phyloP scores from a whole-genome alignment of 805 yeast genomes.

The Groenewaldozyma tartarivorans region DNA sequence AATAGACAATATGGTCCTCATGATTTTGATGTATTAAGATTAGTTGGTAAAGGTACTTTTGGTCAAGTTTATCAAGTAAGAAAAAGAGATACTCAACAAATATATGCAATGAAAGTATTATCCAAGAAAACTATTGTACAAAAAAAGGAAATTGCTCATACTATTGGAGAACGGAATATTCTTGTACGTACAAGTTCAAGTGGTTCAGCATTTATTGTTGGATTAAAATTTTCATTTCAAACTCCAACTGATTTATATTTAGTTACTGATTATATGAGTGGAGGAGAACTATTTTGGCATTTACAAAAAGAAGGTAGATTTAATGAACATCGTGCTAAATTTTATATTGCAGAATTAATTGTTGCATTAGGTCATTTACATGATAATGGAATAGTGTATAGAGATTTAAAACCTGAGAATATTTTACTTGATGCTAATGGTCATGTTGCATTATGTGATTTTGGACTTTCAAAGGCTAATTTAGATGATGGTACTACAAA shows the following conservation, averaged over 20 bases:
- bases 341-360: slow-evolving; percentile 92
- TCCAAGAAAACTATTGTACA: slow-evolving; percentile 91
- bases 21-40: slow-evolving; percentile 84
- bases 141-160: slow-evolving; percentile 96
- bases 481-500: slow-evolving; percentile 83
- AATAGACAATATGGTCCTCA: slow-evolving; percentile 76
- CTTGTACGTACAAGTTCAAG: slow-evolving; percentile 86
- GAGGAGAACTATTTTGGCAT: slow-evolving; percentile 96
- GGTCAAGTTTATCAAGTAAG: slow-evolving; percentile 96
- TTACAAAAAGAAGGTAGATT: slow-evolving; percentile 94
- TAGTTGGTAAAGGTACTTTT: slow-evolving; percentile 93
- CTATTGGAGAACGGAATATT: slow-evolving; percentile 94
- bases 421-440: slow-evolving; percentile 93
- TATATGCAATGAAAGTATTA: slow-evolving; percentile 95
- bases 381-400: slow-evolving; percentile 89
- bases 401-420: slow-evolving; percentile 96
- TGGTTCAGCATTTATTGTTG: slow-evolving; percentile 88
- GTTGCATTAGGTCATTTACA: slow-evolving; percentile 90
- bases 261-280: slow-evolving; percentile 96
- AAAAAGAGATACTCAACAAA: slow-evolving; percentile 78
- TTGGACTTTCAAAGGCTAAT: slow-evolving; percentile 93
- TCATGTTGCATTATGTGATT: slow-evolving; percentile 94
- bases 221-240: slow-evolving; percentile 91
- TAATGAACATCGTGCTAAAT: slow-evolving; percentile 87
- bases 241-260: slow-evolving; percentile 86